These are phyloP conservation scores for Tolypocladium pustulatum DNA, from an alignment of 2,329 filamentous ascomycete species.

Conservation along the genomic window DNA sequence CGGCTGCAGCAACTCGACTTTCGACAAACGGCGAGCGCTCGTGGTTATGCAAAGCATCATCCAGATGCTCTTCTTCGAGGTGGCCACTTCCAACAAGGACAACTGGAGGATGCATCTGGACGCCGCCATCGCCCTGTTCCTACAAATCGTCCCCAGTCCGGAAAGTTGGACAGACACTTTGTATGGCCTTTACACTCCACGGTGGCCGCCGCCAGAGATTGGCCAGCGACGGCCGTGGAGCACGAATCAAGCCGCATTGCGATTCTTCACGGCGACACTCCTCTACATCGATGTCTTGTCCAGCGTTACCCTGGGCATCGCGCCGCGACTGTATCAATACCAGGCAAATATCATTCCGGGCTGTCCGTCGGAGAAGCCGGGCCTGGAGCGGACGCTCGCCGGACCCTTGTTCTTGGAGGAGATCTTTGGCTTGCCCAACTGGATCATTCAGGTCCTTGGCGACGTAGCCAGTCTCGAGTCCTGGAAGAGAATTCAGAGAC, in stretches of 20 bases:
- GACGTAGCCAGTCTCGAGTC: constrained; percentile 41
- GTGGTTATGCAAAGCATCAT: constrained; percentile 38
- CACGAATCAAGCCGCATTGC: constrained; percentile 33
- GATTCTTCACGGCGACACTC: constrained; percentile 35
- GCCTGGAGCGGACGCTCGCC: constrained; percentile 9
- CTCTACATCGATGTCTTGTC: constrained; percentile 40
- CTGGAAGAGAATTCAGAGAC: constrained; percentile 41
- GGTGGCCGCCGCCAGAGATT: constrained; percentile 23
- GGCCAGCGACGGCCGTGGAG: constrained; percentile 26
- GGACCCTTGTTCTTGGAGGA: constrained; percentile 33
- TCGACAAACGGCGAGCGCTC: constrained; percentile 22
- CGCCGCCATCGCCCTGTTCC: constrained; percentile 38
- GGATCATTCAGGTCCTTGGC: constrained; percentile 43
- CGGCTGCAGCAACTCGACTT: constrained; percentile 17
- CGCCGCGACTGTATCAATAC: constrained; percentile 31
- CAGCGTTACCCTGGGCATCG: constrained; percentile 31
- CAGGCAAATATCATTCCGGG: constrained; percentile 27
- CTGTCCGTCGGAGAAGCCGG: constrained; percentile 9
- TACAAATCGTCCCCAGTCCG: constrained; percentile 29
- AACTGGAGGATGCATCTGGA: constrained; percentile 41
- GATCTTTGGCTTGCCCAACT: constrained; percentile 46
- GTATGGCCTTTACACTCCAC: constrained; percentile 15
- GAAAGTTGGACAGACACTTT: constrained; percentile 26
- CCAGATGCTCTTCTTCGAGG: constrained; percentile 44
- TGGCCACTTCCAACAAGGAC: constrained; percentile 30